phyloP scores from a whole-genome alignment of 768 basidiomycete genomes.

The Erythrobasidium yunnanense region DNA sequence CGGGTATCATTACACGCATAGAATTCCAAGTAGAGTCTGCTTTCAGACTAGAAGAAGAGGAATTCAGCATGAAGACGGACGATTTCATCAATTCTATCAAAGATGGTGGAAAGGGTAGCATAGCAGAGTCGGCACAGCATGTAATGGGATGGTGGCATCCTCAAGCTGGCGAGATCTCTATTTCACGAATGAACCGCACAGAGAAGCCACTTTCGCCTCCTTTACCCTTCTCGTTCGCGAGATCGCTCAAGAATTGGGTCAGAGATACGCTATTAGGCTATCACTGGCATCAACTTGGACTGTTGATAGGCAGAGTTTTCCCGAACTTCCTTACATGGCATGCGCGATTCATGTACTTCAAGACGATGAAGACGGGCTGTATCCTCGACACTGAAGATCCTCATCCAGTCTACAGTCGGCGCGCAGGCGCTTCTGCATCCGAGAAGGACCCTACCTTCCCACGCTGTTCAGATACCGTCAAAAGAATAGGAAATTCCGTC shows the following conservation, averaged over 20 bases:
- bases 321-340: slow-evolving; percentile 55
- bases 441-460: not conserved
- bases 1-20: slow-evolving; percentile 73
- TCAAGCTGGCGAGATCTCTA: slow-evolving; percentile 57
- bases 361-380: slow-evolving; percentile 31
- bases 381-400: not conserved
- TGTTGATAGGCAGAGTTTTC: slow-evolving; percentile 64
- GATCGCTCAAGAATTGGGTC: slow-evolving; percentile 20
- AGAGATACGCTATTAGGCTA: slow-evolving; percentile 56
- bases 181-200: slow-evolving; percentile 65
- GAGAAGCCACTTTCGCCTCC: not conserved
- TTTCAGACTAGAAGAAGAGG: slow-evolving; percentile 55
- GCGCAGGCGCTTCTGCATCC: not conserved
- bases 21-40: slow-evolving; percentile 67
- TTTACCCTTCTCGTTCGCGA: not conserved
- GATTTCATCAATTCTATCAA: slow-evolving; percentile 30
- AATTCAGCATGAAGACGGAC: slow-evolving; percentile 33
- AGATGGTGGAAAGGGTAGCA: slow-evolving; percentile 34
- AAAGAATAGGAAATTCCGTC: slow-evolving; percentile 59
- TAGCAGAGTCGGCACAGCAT: slow-evolving; percentile 59
- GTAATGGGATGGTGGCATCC: slow-evolving; percentile 96
- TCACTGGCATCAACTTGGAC: slow-evolving; percentile 70
- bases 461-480: slow-evolving; percentile 4
- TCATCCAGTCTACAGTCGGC: not conserved
- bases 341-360: slow-evolving; percentile 47